A percentile compares a stretch with the other conserved stretches of the same genome.
Conservation (phyloP, 2,329 filamentous ascomycete genomes). For the Camillea tinctor region DNA sequence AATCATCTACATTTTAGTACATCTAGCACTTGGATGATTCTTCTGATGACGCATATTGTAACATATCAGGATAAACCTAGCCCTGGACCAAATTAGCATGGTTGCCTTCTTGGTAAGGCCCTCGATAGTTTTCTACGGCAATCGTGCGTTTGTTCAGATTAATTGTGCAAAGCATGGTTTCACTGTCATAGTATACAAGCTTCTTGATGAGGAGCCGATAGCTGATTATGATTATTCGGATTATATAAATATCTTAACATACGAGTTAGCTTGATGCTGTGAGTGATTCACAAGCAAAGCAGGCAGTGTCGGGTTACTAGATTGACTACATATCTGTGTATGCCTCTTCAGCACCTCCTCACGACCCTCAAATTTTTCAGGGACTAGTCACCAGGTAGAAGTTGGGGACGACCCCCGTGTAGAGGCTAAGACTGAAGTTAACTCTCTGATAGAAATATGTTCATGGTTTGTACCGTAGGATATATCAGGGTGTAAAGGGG, state of each 20-base stretch:
- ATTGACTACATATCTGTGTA: not conserved
- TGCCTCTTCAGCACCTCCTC: not conserved
- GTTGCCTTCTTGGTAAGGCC: conserved; percentile 25
- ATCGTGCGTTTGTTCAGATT: conserved; percentile 36
- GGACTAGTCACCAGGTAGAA: not conserved
- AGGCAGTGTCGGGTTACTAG: not conserved
- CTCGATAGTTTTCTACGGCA: conserved; percentile 36
- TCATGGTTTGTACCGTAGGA: too few species aligned
- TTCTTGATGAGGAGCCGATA: conserved; percentile 28
- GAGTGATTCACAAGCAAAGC: too few species aligned
- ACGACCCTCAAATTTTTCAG: not conserved
- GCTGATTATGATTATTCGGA: too few species aligned
- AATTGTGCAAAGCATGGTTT: conserved; percentile 23
- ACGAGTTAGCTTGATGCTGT: too few species aligned
- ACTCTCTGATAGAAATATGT: not conserved
- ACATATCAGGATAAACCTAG: conserved; percentile 19
- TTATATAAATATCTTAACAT: too few species aligned
- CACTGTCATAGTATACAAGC: conserved; percentile 21
- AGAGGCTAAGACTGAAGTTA: not conserved
- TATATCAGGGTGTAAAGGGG: too few species aligned
- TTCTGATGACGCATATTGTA: conserved; percentile 7
- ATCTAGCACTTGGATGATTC: too few species aligned
- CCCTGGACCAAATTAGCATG: conserved; percentile 1
- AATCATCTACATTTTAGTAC: conserved; percentile 3
- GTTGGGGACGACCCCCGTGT: not conserved